Base-by-base conservation (phyloP, 2,329 filamentous ascomycete species). In the Colletotrichum neosansevieriae region DNA sequence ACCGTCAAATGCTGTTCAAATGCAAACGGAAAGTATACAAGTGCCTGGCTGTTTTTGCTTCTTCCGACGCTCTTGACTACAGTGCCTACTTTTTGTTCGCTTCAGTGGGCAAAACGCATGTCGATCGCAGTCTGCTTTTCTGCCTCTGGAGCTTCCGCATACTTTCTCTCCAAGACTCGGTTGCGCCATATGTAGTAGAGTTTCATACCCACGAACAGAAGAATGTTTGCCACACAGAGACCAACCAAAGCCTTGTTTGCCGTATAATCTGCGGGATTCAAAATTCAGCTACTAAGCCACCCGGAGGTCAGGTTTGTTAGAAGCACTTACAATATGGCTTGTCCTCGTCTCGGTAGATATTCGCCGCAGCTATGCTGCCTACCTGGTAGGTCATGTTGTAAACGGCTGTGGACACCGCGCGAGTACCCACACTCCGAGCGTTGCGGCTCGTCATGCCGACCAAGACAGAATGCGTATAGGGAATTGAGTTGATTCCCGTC, bases 331-430 rank as follows among this genome's bases (percentile, higher is more conserved):
- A 54, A 10, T 54, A 38, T 11, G 87, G 86, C 10, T 80, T 80
- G 62, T 89, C 87, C 58, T 82, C 79, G 1, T 74, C 73, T n/a
- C 84, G 80, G 71, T 88, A 88, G 63, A 87, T 84, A 71, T 87
- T 80, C 45, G 74, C 77, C 19, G 79, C 76, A 32, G 80, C 75
- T 9, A 84, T 75, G n/a, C 79, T 80, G 40, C 81, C 82, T n/a
- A 84, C 72, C 64, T 84, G 82, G 42, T 79, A 76, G 59, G 71
- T 77, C 76, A 80, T 80, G 70, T 89, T 89, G 72, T 89, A 89
- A 1, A 81, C 82, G 0, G 82, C 81, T 0, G 83, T 82, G 0
- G 82, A 79, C 21, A 85, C 77, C 2, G 82, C 82, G 50, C 83
- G 75, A 70, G 84, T 84, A 72, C 83, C 83, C 12, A 85, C 82